Base-by-base conservation (phyloP, 768 basidiomycete species). In the Hygrocybe punicea region DNA sequence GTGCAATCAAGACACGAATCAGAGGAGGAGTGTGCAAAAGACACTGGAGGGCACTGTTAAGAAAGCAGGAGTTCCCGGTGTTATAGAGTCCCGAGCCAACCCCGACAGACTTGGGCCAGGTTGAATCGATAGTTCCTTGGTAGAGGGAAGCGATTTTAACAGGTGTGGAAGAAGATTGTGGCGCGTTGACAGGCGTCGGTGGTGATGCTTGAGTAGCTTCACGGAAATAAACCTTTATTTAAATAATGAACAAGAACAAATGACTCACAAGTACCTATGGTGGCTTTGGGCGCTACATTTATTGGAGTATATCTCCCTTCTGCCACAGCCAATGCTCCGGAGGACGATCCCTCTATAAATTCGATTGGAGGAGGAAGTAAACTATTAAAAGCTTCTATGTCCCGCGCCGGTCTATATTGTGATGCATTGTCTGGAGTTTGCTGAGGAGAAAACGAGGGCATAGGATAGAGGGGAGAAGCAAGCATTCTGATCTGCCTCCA, bases 41-140 rank as follows among this genome's bases (percentile, higher is more conserved):
- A 64, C 93, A 93, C 74, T 99, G 97, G 49, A 98, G 73, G 19
- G 88, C 91, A 62, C 93, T 93, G 70, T 99, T 99, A 64, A 98
- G 76, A 71, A 96, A 99, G 72, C 97, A 99, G 2, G 93, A 96
- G 67, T 98, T 98, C 46, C 92, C 93, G 24, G 76, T 86, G 71
- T 98, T 98, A 66, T 82, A 78, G 46, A 98, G 74, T 1, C 94
- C 94, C 50, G 67, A 71, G 39, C 82, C 88, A 51, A 81, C 51
- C 68, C 53, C 65, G 73, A 50, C 67, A 77, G 13, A 67, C 70
- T 21, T 69, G 52, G 87, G 86, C 87, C 87, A 91, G 40, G 84
- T 67, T 45, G 78, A 72, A 61, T 89, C 86, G 50, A 91, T 78
- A 35, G 78, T 71, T 48, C 78, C 76, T 19, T 75, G 70, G 63